Evolutionary conservation across 345 rosid genomes (phyloP).

Genomic region (Citrus glauca): DNA sequence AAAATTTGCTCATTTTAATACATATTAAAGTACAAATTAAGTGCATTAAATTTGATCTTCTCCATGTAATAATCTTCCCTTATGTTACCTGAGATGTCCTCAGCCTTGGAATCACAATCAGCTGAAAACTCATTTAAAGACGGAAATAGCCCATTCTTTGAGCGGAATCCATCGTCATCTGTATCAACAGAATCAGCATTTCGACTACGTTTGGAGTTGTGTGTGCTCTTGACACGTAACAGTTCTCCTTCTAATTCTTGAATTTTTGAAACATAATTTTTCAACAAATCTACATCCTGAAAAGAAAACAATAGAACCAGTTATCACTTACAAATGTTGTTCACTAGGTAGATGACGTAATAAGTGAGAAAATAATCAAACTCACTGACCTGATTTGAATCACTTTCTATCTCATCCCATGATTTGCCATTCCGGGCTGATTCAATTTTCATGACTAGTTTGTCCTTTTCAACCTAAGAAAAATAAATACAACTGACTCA

Average conservation of each 20-base stretch:
- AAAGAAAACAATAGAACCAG: conserved; percentile 8
- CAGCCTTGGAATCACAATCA: conserved; percentile 48
- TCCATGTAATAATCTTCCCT: background rate
- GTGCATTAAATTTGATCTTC: background rate
- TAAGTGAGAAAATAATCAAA: background rate
- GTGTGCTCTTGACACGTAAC: conserved; percentile 45
- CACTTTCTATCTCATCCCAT: conserved; percentile 80
- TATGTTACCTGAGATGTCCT: conserved; percentile 50
- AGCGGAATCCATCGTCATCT: conserved; percentile 56
- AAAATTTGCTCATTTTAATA: background rate
- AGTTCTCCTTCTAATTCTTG: conserved; percentile 91
- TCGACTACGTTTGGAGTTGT: conserved; percentile 38
- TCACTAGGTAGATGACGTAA: background rate
- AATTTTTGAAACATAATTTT: conserved; percentile 68
- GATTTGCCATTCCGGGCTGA: conserved; percentile 75
- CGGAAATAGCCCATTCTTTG: conserved; percentile 48
- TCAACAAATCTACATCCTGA: conserved; percentile 73
- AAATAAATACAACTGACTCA: conserved; percentile 7
- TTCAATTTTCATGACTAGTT: conserved; percentile 70
- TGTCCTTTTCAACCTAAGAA: conserved; percentile 84
- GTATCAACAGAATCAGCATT: conserved; percentile 43
- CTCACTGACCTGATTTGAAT: conserved; percentile 45
- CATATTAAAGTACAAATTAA: conserved; percentile 1
- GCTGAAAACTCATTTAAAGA: conserved; percentile 50
- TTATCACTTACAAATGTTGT: conserved; percentile 10